These are phyloP conservation scores for Arachis monticola DNA, from an alignment of 331 rosid species.

Conservation along the genomic window DNA sequence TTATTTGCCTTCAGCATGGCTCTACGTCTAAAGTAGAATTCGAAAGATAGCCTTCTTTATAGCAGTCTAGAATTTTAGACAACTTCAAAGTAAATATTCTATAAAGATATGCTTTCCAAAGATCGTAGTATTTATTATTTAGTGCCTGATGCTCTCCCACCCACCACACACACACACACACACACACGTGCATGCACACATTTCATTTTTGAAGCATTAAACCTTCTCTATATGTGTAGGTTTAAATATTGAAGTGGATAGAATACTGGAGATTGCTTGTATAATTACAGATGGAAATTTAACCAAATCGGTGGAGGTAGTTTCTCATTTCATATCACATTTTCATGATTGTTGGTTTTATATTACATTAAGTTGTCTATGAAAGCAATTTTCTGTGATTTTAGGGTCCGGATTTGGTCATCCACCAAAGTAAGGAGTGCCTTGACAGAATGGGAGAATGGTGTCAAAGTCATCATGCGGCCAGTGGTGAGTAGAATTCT, in stretches of 20 bases:
- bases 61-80: slow-evolving; percentile 20
- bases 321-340: slow-evolving; percentile 26
- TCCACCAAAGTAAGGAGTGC: slow-evolving; percentile 84
- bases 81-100: slow-evolving; percentile 3
- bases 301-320: slow-evolving; percentile 81
- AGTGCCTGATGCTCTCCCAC: slow-evolving; percentile 2
- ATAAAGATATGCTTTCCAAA: background rate
- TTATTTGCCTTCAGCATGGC: slow-evolving; percentile 23
- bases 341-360: slow-evolving; percentile 1
- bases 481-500: slow-evolving; percentile 77
- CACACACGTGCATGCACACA: too few species aligned
- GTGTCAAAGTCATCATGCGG: slow-evolving; percentile 92
- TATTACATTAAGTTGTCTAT: slow-evolving; percentile 3
- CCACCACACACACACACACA: too few species aligned
- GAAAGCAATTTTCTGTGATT: slow-evolving; percentile 41
- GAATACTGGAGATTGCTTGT: slow-evolving; percentile 96
- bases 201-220: slow-evolving; percentile 3
- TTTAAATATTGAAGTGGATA: slow-evolving; percentile 79
- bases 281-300: slow-evolving; percentile 83
- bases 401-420: slow-evolving; percentile 97
- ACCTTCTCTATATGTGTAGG: slow-evolving; percentile 56
- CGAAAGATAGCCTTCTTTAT: slow-evolving; percentile 7
- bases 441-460: slow-evolving; percentile 94
- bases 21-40: slow-evolving; percentile 14
- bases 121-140: slow-evolving; percentile 1